phyloP scores from a whole-genome alignment of 2,329 filamentous ascomycete species.

The Trichophyton mentagrophytes region DNA sequence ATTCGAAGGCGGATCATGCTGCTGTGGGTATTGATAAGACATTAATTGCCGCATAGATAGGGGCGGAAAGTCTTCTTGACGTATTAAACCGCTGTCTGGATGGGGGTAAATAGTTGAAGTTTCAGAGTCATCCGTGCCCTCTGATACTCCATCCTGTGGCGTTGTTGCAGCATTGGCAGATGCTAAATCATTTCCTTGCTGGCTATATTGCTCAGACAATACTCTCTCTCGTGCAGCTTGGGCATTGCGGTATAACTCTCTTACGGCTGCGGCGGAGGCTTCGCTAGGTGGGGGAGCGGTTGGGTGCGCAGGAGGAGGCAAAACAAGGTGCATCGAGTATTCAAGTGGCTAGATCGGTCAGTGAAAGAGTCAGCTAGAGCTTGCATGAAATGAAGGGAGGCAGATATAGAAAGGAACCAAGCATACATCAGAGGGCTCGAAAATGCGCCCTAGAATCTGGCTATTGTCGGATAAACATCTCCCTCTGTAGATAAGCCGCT shows the following conservation, averaged over 20 bases:
- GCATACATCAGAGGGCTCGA: constrained; percentile 41
- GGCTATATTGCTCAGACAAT: neutral
- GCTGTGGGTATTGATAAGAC: neutral
- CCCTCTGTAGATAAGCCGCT: constrained; percentile 48
- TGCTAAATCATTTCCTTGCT: too few species aligned
- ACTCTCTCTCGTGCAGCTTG: too few species aligned
- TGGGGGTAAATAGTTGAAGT: too few species aligned
- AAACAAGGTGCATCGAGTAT: constrained; percentile 29
- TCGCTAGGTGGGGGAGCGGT: neutral
- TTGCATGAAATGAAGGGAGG: neutral
- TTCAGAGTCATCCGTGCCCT: too few species aligned
- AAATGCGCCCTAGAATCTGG: constrained; percentile 37
- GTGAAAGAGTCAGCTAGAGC: neutral
- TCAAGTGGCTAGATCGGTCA: constrained; percentile 3
- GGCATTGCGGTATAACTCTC: too few species aligned
- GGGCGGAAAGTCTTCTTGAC: too few species aligned
- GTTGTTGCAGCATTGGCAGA: neutral
- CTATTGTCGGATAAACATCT: constrained; percentile 39
- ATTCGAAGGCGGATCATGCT: neutral
- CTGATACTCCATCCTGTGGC: neutral
- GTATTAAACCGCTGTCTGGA: too few species aligned
- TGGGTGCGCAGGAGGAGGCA: constrained; percentile 23
- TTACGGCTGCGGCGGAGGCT: neutral
- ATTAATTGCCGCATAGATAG: neutral
- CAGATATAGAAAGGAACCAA: too few species aligned